Conservation (phyloP, 2,329 filamentous ascomycete genomes). For the Aspergillus sp. region DNA sequence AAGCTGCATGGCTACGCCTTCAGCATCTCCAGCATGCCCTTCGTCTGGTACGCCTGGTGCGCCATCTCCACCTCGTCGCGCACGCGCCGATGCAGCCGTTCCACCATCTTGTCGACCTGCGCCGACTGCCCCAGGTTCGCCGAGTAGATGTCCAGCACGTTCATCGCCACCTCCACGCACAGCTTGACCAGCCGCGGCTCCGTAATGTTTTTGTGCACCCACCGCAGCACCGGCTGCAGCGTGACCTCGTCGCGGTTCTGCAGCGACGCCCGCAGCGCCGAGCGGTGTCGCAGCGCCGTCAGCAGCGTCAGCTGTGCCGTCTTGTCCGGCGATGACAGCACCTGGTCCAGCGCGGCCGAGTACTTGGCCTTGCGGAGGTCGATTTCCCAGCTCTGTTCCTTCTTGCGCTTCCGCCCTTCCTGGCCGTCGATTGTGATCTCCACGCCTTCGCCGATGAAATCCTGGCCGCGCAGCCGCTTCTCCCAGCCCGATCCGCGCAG, state of each 20-base stretch:
- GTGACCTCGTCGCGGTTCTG: constrained; percentile 75
- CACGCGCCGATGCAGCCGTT: constrained; percentile 67
- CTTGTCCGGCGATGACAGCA: constrained; percentile 61
- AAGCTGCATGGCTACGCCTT: constrained; percentile 22
- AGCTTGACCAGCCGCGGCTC: constrained; percentile 78
- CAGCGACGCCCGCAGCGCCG: constrained; percentile 76
- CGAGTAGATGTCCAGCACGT: constrained; percentile 83
- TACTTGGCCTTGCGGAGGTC: constrained; percentile 78
- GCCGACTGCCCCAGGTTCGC: constrained; percentile 72
- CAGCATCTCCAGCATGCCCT: constrained; percentile 83
- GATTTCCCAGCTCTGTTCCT: constrained; percentile 73
- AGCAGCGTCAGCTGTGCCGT: constrained; percentile 72
- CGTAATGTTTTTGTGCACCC: constrained; percentile 76
- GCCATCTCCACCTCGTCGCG: constrained; percentile 76
- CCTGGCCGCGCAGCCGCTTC: constrained; percentile 64
- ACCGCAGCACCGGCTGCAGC: constrained; percentile 77
- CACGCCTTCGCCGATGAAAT: constrained; percentile 78
- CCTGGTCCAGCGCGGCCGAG: constrained; percentile 72
- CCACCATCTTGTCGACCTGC: constrained; percentile 69
- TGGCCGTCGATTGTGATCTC: constrained; percentile 80
- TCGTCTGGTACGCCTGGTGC: constrained; percentile 75
- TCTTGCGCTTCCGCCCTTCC: constrained; percentile 61
- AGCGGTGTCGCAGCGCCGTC: constrained; percentile 81
- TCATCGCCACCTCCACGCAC: constrained; percentile 77
- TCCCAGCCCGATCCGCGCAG: constrained; percentile 59